Evolutionary conservation across 208 protist genomes (phyloP).

Genomic region (Novymonas esmeraldas): DNA sequence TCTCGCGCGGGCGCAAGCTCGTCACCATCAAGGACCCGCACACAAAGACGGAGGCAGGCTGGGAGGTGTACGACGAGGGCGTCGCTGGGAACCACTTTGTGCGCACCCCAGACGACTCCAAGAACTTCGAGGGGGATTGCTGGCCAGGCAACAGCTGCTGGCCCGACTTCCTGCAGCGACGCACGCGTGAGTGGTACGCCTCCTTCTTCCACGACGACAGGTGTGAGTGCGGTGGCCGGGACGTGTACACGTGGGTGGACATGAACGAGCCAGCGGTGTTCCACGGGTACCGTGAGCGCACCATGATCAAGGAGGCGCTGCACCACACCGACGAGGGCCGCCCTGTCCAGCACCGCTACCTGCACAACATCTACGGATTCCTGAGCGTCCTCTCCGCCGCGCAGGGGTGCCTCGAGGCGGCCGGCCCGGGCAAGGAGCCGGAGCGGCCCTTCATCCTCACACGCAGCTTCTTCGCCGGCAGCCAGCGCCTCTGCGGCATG

Average conservation of each 20-base stretch:
- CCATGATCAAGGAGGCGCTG: constrained; percentile 94
- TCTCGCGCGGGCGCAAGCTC: constrained; percentile 93
- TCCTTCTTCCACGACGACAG: constrained; percentile 86
- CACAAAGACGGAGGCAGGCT: constrained; percentile 93
- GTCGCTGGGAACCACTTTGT: constrained; percentile 84
- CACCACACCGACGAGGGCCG: constrained; percentile 74
- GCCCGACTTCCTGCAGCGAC: constrained; percentile 94
- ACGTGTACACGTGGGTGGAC: constrained; percentile 99
- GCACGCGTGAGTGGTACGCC: constrained; percentile 95
- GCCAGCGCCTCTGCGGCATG: constrained; percentile 96
- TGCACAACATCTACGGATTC: constrained; percentile 99
- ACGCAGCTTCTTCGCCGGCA: constrained; percentile 98
- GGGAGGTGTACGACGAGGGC: constrained; percentile 87
- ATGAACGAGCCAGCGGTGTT: constrained; percentile 99
- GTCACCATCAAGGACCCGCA: constrained; percentile 99
- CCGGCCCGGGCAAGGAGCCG: constrained; percentile 18
- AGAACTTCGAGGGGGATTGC: constrained; percentile 95
- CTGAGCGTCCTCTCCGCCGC: constrained; percentile 86
- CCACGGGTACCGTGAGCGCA: constrained; percentile 92
- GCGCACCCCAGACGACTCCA: constrained; percentile 66
- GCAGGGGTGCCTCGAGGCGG: constrained; percentile 85
- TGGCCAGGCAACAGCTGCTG: constrained; percentile 96
- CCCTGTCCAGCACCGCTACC: constrained; percentile 92
- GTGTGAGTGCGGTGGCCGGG: constrained; percentile 86
- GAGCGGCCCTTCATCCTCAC: constrained; percentile 98